Evolutionary conservation across 805 yeast genomes (phyloP).

Genomic region (Wickerhamomyces sydowiorum): DNA sequence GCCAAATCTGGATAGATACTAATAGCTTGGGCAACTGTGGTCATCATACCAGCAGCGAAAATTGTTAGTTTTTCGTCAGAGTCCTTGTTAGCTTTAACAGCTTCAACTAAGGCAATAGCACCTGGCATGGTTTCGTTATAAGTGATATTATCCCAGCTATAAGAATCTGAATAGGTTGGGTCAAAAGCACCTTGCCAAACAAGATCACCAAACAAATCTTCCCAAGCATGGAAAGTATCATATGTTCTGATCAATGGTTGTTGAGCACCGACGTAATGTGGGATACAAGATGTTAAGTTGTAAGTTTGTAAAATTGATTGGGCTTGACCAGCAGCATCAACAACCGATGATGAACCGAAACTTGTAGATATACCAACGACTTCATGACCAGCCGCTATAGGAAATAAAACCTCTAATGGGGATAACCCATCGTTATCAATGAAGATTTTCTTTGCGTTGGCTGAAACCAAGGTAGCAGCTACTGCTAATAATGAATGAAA

Average conservation of each 20-base stretch:
- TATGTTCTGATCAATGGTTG: constrained; percentile 32
- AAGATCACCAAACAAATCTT: constrained; percentile 30
- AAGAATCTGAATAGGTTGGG: constrained; percentile 26
- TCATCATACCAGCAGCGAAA: constrained; percentile 37
- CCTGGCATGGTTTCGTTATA: constrained; percentile 28
- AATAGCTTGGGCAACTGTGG: constrained; percentile 40
- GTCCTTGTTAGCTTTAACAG: constrained; percentile 31
- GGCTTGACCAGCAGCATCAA: constrained; percentile 33
- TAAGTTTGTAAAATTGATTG: constrained; percentile 25
- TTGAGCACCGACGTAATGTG: constrained; percentile 32
- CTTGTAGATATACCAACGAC: constrained; percentile 34
- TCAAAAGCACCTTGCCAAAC: constrained; percentile 39
- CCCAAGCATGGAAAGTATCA: constrained; percentile 35
- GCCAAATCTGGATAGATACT: constrained; percentile 33
- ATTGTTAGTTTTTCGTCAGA: constrained; percentile 31
- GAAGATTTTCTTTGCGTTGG: constrained; percentile 30
- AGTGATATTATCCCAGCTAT: constrained; percentile 27
- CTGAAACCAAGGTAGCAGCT: constrained; percentile 8
- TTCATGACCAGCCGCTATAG: constrained; percentile 33
- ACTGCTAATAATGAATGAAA: constrained; percentile 10
- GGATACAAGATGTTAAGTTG: constrained; percentile 31
- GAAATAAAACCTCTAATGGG: constrained; percentile 31
- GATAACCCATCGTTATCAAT: constrained; percentile 37
- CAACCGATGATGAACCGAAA: constrained; percentile 33
- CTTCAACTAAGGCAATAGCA: constrained; percentile 34